Evolutionary conservation across 139 green algal species (phyloP).

Genomic region (Penium margaritaceum): DNA sequence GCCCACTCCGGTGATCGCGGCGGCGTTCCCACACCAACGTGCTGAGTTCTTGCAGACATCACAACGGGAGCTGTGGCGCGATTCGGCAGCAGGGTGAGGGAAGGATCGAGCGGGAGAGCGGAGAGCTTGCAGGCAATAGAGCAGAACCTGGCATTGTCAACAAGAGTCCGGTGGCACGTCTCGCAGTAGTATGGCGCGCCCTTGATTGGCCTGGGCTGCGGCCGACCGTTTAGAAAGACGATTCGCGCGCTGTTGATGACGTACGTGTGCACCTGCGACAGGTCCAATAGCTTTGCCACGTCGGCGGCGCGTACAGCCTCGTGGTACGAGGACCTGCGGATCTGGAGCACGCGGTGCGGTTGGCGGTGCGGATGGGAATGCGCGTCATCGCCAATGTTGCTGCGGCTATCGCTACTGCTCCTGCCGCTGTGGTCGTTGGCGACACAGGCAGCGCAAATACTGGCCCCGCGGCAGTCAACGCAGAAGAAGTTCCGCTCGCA

Average conservation of each 20-base stretch:
- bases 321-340: constrained; percentile 60
- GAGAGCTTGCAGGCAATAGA: constrained; percentile 36
- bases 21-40: too few species aligned
- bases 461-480: constrained; percentile 17
- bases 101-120: too few species aligned
- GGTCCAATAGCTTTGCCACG: constrained; percentile 51
- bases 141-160: constrained; percentile 28
- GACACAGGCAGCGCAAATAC: constrained; percentile 35
- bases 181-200: constrained; percentile 14
- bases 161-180: constrained; percentile 23
- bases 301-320: constrained; percentile 71
- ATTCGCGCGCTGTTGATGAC: constrained; percentile 77
- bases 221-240: constrained; percentile 66
- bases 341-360: constrained; percentile 18
- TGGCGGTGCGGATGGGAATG: neutral
- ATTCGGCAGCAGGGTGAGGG: too few species aligned
- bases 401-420: neutral
- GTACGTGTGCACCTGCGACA: constrained; percentile 67
- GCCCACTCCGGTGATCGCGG: too few species aligned
- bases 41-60: too few species aligned
- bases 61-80: too few species aligned
- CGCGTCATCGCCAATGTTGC: too few species aligned
- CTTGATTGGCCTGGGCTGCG: constrained; percentile 50
- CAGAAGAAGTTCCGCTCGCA: constrained; percentile 48
- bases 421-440: neutral